Evolutionary conservation across 2,329 filamentous ascomycete genomes (phyloP), one percentile per base, ranked within the genome.

Genomic region (Cytospora leucostoma): DNA sequence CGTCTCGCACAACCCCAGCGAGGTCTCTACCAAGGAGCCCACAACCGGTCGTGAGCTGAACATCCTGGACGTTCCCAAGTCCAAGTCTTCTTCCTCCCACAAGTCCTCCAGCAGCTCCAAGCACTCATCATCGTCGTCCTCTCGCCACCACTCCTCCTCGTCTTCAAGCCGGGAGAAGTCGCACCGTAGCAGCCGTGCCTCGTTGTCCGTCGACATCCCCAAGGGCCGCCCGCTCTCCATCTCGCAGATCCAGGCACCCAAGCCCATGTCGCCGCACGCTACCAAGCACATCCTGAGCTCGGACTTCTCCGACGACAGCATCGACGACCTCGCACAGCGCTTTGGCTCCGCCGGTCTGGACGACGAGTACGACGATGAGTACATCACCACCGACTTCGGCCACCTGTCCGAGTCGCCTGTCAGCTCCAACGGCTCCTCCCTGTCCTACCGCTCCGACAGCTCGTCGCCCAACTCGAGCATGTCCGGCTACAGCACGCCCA

Each of bases 31-130:
- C 74, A 89, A 91, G 70, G 95, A 99, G 84, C 93, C 94, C 75
- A 98, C 93, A 77, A 98, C 95, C 63, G 92, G 93, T 80, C 94
- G 95, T 77, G 92, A 93, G 79, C 86, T 99, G 72, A 99, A 99
- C 86, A 92, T 97, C 79, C 92, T 99, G 78, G 93, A 98, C 77
- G 91, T 97, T 66, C 91, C 93, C 76, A 84, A 82, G 74, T 79
- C 82, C 64, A 78, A 78, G 68, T 77, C 78, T 11, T 74, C 74
- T 62, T 78, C 79, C 62, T 68, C 74, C 33, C 74, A 72, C 44
- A 76, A 77, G 32, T 74, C 77, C 38, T 77, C 75, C 54, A 77
- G 77, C 49, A 76, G 76, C 54, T 80, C 79, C 72, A 78, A 77
- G 71, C 81, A 80, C 65, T 78, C 74, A 79, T 79, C 79, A 61